phyloP scores from a whole-genome alignment of 345 rosid species.

The Ricinus communis region DNA sequence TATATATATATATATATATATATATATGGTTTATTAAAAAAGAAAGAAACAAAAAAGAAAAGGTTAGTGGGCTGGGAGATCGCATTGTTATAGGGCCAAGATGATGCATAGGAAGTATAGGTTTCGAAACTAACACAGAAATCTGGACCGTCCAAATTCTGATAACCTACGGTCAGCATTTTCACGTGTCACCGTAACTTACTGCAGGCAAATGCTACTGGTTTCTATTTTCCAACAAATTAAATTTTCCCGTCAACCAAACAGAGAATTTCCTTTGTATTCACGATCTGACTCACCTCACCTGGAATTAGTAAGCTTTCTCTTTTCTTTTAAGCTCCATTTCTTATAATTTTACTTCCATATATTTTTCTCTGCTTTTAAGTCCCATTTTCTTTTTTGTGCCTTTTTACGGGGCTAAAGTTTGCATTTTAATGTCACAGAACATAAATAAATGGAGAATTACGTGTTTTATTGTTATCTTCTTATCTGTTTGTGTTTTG shows the following conservation, averaged over 20 bases:
- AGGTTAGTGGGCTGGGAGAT: too few relatives aligned
- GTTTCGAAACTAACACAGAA: too few relatives aligned
- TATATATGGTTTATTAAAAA: too few relatives aligned
- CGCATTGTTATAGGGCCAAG: too few relatives aligned
- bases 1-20: too few relatives aligned
- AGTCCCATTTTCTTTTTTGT: background rate
- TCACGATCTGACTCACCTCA: background rate
- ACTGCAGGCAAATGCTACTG: background rate
- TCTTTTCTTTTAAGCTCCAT: too few relatives aligned
- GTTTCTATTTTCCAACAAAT: background rate
- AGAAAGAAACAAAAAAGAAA: too few relatives aligned
- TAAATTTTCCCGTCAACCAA: slow-evolving; percentile 7
- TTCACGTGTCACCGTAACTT: slow-evolving; percentile 14
- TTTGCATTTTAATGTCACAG: background rate
- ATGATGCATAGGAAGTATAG: too few relatives aligned
- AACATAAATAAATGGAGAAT: background rate
- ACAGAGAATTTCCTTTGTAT: slow-evolving; percentile 3
- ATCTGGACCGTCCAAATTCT: slow-evolving; percentile 2
- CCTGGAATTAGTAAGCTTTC: background rate
- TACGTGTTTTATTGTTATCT: background rate
- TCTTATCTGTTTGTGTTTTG: background rate
- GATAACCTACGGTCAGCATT: background rate
- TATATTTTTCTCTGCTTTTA: background rate
- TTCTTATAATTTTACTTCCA: background rate
- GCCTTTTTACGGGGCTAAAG: background rate